Percentiles rank a stretch among this genome's conserved stretches.
phyloP scores from a whole-genome alignment of 176 grass and related monocot species.

The sorghum (Sorghum bicolor) region Sorghum_bicolor_NCBIv3 NC_012876.2:63937501-63938000 shows the following conservation, averaged over 20 bases:
- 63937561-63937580: conserved; percentile 56
- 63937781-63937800: conserved; percentile 68
- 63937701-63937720: conserved; percentile 79
- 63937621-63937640: conserved; percentile 77
- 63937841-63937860: conserved; percentile 69
- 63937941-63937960: conserved; percentile 93
- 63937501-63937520: conserved; percentile 81
- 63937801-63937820: conserved; percentile 72
- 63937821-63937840: conserved; percentile 92
- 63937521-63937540: conserved; percentile 53
- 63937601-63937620: conserved; percentile 49
- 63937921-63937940: conserved; percentile 79
- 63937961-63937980: conserved; percentile 80
- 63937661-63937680: conserved; percentile 82
- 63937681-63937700: conserved; percentile 62
- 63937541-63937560: conserved; percentile 48
- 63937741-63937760: conserved; percentile 59
- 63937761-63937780: conserved; percentile 61
- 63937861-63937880: conserved; percentile 76
- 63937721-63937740: conserved; percentile 77
- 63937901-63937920: conserved; percentile 61
- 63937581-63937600: conserved; percentile 35
- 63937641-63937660: conserved; percentile 62
- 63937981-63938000: conserved; percentile 93
- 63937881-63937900: conserved; percentile 87